phyloP scores from a whole-genome alignment of 176 grass and related monocot species.

The Themeda triandra region DNA sequence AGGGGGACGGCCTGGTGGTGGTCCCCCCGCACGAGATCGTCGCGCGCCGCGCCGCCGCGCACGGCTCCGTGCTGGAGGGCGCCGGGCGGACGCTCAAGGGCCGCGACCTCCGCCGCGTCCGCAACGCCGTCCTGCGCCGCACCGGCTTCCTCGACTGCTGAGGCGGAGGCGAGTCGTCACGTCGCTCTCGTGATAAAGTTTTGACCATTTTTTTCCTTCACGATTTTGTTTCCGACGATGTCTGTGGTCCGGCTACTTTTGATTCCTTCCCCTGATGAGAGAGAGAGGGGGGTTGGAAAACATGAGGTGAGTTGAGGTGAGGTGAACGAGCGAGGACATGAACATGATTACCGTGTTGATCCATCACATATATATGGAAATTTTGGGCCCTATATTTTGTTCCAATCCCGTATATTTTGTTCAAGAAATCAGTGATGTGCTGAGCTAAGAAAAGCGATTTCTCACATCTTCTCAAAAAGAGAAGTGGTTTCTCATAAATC shows the following conservation, averaged over 20 bases:
- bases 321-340: conserved; percentile 39
- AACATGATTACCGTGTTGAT: conserved; percentile 23
- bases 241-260: conserved; percentile 41
- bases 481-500: background rate
- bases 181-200: conserved; percentile 50
- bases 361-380: conserved; percentile 39
- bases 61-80: conserved; percentile 48
- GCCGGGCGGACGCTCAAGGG: conserved; percentile 71
- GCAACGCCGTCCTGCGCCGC: conserved; percentile 58
- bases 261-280: conserved; percentile 22
- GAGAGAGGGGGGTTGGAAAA: background rate
- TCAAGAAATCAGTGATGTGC: background rate
- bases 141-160: conserved; percentile 71
- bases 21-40: conserved; percentile 52
- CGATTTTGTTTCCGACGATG: conserved; percentile 16
- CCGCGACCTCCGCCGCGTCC: conserved; percentile 59
- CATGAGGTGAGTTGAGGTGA: conserved; percentile 9
- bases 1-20: conserved; percentile 26
- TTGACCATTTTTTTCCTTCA: conserved; percentile 7
- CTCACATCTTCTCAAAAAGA: too few species aligned
- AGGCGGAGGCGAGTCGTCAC: conserved; percentile 46
- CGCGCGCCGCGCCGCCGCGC: conserved; percentile 42
- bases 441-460: background rate
- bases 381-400: conserved; percentile 29
- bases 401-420: conserved; percentile 1